Evolutionary conservation across 495 filamentous ascomycete genomes (phyloP).

Genomic region (Geopyxis carbonaria): DNA sequence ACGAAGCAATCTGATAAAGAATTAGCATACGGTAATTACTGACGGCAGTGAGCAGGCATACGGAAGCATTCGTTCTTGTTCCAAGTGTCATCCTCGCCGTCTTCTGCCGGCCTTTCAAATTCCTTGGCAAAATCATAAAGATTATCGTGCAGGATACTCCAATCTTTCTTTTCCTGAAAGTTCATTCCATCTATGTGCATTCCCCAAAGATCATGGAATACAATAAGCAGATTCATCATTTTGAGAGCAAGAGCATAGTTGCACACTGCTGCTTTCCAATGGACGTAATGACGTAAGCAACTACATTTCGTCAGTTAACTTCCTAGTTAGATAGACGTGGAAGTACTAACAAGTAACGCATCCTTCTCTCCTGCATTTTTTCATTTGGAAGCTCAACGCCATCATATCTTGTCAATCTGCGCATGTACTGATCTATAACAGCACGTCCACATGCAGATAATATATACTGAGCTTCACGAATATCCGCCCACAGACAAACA

Average conservation of each 20-base stretch:
- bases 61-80: constrained; percentile 6
- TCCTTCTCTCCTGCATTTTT: constrained; percentile 3
- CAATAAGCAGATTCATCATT: constrained; percentile 9
- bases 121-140: constrained; percentile 5
- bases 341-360: constrained; percentile 9
- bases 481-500: not conserved
- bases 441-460: constrained; percentile 1
- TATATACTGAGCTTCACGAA: not conserved
- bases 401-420: constrained; percentile 3
- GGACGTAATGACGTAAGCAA: constrained; percentile 4
- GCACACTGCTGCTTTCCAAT: constrained; percentile 6
- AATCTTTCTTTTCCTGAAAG: constrained; percentile 10
- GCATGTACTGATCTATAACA: constrained; percentile 3
- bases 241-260: constrained; percentile 4
- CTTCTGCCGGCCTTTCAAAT: constrained; percentile 4
- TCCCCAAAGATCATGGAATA: constrained; percentile 9
- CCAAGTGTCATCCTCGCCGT: constrained; percentile 2
- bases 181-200: constrained; percentile 9
- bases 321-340: not conserved
- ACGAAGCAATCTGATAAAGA: constrained; percentile 4
- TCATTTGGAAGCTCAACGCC: not conserved
- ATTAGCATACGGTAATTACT: no score
- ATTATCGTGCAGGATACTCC: constrained; percentile 4
- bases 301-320: not conserved
- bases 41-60: not conserved